Conservation (phyloP, 176 grass and related monocot species). For the Musa schizocarpa region DNA sequence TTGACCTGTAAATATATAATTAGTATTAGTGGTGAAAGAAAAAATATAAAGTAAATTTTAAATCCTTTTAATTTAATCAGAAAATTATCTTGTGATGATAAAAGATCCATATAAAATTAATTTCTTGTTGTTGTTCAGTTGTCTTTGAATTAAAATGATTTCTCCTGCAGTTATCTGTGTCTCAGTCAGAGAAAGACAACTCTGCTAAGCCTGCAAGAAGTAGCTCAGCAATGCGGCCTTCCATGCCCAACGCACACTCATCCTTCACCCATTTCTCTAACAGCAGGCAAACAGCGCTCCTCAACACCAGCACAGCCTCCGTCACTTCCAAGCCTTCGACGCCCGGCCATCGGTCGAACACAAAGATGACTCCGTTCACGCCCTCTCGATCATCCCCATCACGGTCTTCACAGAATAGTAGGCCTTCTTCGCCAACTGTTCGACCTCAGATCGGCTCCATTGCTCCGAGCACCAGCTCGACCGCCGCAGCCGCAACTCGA, state of each 20-base stretch:
- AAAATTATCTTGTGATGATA: too few relatives aligned
- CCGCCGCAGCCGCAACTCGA: background rate
- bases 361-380: background rate
- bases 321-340: constrained; percentile 14
- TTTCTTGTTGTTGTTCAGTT: too few relatives aligned
- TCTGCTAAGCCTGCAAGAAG: background rate
- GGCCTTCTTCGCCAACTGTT: background rate
- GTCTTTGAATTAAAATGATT: too few relatives aligned
- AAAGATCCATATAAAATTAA: background rate
- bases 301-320: constrained; percentile 20
- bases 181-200: background rate
- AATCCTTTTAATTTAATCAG: too few relatives aligned
- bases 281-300: constrained; percentile 4
- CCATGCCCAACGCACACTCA: background rate
- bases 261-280: constrained; percentile 1
- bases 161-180: constrained; percentile 7
- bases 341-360: background rate
- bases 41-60: too few relatives aligned
- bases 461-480: background rate
- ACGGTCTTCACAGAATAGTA: background rate
- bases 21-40: too few relatives aligned
- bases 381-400: background rate
- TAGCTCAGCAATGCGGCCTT: background rate
- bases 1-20: too few relatives aligned
- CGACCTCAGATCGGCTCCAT: background rate